Percentiles rank a stretch among this genome's conserved stretches.
Evolutionary conservation across 163 green algal genomes (phyloP).

Genomic region (Scenedesmus sp.): DNA sequence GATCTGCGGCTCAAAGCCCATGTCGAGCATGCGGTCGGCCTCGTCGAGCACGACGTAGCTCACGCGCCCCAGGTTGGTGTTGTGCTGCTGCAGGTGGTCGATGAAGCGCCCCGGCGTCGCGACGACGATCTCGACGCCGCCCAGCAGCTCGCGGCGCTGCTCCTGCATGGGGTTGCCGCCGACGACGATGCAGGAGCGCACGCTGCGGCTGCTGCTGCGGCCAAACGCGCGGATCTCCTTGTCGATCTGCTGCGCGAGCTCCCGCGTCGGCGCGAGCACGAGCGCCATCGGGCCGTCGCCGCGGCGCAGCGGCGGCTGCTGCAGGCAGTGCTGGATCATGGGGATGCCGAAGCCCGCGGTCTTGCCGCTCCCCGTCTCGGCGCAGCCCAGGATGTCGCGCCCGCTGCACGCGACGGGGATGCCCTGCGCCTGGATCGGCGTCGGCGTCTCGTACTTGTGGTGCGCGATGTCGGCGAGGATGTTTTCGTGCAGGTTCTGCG

Average conservation of each 20-base stretch:
- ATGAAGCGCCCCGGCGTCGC: constrained; percentile 89
- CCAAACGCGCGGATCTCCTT: constrained; percentile 84
- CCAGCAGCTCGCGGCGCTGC: constrained; percentile 92
- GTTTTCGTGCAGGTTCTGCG: constrained; percentile 76
- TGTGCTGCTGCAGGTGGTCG: constrained; percentile 76
- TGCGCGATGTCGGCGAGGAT: constrained; percentile 75
- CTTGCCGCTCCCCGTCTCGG: constrained; percentile 84
- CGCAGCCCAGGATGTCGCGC: constrained; percentile 71
- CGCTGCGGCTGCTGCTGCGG: constrained; percentile 57
- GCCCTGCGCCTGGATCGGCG: constrained; percentile 74
- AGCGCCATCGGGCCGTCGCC: constrained; percentile 89
- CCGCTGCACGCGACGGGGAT: constrained; percentile 70
- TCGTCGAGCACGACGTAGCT: constrained; percentile 96
- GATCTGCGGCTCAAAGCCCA: constrained; percentile 99
- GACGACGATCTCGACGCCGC: constrained; percentile 85
- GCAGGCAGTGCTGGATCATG: constrained; percentile 87
- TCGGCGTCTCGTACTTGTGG: constrained; percentile 76
- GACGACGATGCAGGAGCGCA: constrained; percentile 83
- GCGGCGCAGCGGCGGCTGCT: constrained; percentile 75
- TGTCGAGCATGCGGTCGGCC: constrained; percentile 98
- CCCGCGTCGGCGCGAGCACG: constrained; percentile 91
- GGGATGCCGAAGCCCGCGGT: constrained; percentile 91
- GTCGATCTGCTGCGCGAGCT: constrained; percentile 98
- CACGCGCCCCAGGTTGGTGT: constrained; percentile 86
- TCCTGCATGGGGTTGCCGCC: constrained; percentile 85